Evolutionary conservation across 192 early-diverging fungal species (phyloP).

Genomic region (Coemansia sp.): DNA sequence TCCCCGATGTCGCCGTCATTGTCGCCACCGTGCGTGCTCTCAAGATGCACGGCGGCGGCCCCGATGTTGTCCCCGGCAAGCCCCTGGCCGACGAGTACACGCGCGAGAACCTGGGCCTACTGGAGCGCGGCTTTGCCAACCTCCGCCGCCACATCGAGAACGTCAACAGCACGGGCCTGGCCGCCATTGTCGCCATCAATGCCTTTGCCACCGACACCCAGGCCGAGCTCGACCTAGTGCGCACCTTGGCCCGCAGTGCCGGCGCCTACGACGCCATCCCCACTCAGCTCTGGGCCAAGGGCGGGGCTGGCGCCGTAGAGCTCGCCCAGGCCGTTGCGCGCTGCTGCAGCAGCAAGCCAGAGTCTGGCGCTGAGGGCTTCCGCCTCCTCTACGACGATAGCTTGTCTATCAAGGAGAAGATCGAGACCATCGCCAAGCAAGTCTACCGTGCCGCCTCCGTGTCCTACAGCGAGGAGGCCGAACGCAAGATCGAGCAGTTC

Average conservation of each 20-base stretch:
- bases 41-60: constrained; percentile 98
- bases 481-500: constrained; percentile 86
- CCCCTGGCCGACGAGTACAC: constrained; percentile 89
- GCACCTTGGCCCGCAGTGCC: constrained; percentile 69
- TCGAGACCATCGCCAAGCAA: constrained; percentile 86
- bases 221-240: constrained; percentile 83
- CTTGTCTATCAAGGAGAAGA: constrained; percentile 83
- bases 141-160: constrained; percentile 91
- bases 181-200: constrained; percentile 93
- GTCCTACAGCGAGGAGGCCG: constrained; percentile 79
- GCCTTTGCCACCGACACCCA: constrained; percentile 83
- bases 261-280: constrained; percentile 86
- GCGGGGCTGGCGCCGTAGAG: constrained; percentile 86
- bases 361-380: constrained; percentile 56
- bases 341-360: constrained; percentile 58
- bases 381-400: constrained; percentile 87
- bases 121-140: constrained; percentile 84
- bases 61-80: constrained; percentile 86
- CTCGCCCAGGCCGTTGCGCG: constrained; percentile 83
- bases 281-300: constrained; percentile 94
- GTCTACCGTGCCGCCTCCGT: constrained; percentile 97
- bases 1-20: constrained; percentile 89
- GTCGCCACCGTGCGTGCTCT: constrained; percentile 93
- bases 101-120: constrained; percentile 83
- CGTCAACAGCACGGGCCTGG: constrained; percentile 82